Base-by-base conservation (phyloP, 805 yeast species). In the Candida sakaeoensis region DNA sequence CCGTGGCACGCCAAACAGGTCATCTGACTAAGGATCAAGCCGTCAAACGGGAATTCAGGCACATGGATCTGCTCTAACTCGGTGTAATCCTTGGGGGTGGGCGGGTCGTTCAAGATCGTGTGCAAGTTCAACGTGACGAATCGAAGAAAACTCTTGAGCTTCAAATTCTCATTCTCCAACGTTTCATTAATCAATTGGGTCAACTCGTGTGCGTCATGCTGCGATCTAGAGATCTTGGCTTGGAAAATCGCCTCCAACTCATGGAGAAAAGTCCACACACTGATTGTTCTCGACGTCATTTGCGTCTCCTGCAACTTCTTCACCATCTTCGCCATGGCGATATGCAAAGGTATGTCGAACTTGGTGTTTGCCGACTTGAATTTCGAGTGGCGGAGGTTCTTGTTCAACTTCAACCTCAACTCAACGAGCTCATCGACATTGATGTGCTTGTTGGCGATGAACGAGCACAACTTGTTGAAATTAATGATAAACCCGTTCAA, bases 181-280 rank as follows among this genome's bases (percentile, higher is more conserved):
- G 91, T 81, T 52, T 90, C 95, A 16, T 91, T 63, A 15, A 90
- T 71, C 38, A 87, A 61, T 55, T 88, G 95, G 22, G 91, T 75
- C 47, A 93, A 70, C 54, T 91, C 99, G 52, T 93, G 97, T 0
- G 98, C 96, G 63, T 91, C 99, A 54, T 91, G 95, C 58, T 93
- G 99, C 33, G 77, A 77, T 25, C 50, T 66, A 2, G 95, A 81
- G 19, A 93, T 81, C 47, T 77, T 79, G 3, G 90, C 80, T 40
- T 80, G 75, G 61, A 82, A 85, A 12, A 85, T 80, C 8, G 58
- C 60, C 53, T 91, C 98, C 37, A 93, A 61, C 8, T 78, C 81
- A 38, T 74, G 82, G 14, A 91, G 63, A 36, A 90, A 74, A 1
- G 86, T 82, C 90, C 95, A 83, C 1, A 87, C 89, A 0, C 90